phyloP scores from a whole-genome alignment of 805 yeast genomes.

The Saccharomycodes ludwigii region DNA sequence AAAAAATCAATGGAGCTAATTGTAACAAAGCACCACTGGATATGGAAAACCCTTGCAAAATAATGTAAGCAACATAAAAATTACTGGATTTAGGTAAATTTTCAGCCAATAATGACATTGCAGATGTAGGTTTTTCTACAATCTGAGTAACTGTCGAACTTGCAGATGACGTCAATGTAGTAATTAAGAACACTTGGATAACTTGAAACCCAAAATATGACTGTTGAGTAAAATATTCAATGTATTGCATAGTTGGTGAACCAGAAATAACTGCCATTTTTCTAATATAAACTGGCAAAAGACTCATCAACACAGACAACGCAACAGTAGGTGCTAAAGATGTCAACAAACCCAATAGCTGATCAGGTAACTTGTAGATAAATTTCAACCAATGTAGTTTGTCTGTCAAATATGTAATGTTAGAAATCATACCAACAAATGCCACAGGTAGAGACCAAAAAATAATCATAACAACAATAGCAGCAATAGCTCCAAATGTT shows the following conservation, averaged over 20 bases:
- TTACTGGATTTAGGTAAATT: conserved; percentile 64
- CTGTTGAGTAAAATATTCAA: conserved; percentile 55
- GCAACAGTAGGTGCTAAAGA: conserved; percentile 58
- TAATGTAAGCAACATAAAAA: conserved; percentile 55
- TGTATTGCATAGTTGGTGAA: conserved; percentile 38
- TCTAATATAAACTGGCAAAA: conserved; percentile 55
- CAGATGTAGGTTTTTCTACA: conserved; percentile 43
- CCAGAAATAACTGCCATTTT: conserved; percentile 51
- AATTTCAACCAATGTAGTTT: conserved; percentile 43
- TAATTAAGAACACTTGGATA: conserved; percentile 58
- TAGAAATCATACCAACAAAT: conserved; percentile 64
- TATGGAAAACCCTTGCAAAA: conserved; percentile 55
- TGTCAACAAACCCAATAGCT: conserved; percentile 50
- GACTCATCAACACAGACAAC: conserved; percentile 51
- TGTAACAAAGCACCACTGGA: conserved; percentile 58
- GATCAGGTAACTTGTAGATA: conserved; percentile 42
- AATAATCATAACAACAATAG: conserved; percentile 41
- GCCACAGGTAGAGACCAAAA: conserved; percentile 75
- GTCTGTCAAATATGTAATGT: conserved; percentile 48
- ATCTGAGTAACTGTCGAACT: conserved; percentile 54
- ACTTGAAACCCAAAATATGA: conserved; percentile 60
- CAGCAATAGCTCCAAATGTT: conserved; percentile 36
- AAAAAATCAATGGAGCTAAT: conserved; percentile 43
- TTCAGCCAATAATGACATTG: conserved; percentile 47
- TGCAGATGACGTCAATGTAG: conserved; percentile 62